phyloP scores from a whole-genome alignment of 2,329 filamentous ascomycete species.

The Uncinocarpus reesii region DNA sequence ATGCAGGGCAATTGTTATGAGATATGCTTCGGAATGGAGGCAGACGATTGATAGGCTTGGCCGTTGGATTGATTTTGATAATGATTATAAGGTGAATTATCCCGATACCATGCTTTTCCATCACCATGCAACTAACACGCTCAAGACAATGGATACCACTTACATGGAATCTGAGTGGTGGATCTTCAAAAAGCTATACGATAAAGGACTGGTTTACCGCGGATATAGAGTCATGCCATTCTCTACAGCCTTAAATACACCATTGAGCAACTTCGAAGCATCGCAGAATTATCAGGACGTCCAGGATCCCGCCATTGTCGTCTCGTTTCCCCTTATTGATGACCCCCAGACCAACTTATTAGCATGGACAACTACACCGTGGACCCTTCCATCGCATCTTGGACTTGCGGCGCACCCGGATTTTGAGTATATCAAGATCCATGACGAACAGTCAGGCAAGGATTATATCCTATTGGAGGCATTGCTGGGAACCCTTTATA shows the following conservation, averaged over 20 bases:
- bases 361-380: conserved; percentile 83
- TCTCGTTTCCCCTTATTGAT: conserved; percentile 72
- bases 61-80: conserved; percentile 96
- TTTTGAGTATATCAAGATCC: conserved; percentile 79
- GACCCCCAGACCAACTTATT: conserved; percentile 66
- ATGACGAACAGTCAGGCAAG: conserved; percentile 70
- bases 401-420: conserved; percentile 67
- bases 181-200: conserved; percentile 88
- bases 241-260: conserved; percentile 79
- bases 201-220: conserved; percentile 81
- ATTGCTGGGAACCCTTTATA: conserved; percentile 72
- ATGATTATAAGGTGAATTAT: conserved; percentile 72
- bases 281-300: conserved; percentile 92
- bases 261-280: conserved; percentile 86
- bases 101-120: neutral
- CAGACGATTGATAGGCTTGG: conserved; percentile 77
- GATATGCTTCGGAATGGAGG: conserved; percentile 78
- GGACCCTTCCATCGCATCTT: conserved; percentile 76
- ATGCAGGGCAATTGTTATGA: conserved; percentile 88
- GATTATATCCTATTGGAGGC: conserved; percentile 78
- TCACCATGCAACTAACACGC: conserved; percentile 11
- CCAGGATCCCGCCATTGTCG: conserved; percentile 79
- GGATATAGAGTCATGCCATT: conserved; percentile 92
- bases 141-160: conserved; percentile 75
- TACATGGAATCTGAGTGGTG: conserved; percentile 98